Conservation (phyloP, 768 basidiomycete species). For the Strobilomyces echinocephalus region DNA sequence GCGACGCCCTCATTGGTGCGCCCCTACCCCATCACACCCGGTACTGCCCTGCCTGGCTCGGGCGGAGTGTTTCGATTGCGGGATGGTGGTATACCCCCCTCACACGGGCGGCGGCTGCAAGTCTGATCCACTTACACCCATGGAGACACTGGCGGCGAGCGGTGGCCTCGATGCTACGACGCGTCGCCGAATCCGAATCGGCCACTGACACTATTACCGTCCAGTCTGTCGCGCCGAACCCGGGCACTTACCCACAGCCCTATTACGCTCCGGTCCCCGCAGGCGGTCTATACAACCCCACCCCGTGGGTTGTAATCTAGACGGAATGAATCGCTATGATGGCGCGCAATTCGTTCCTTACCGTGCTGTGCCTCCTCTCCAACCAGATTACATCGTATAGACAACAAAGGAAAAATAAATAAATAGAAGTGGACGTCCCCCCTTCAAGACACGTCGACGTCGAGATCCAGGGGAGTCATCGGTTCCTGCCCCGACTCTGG, state of each 20-base stretch:
- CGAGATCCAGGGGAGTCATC: slow-evolving; percentile 35
- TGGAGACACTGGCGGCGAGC: background rate
- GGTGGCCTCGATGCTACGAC: too few species aligned
- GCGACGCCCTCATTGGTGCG: background rate
- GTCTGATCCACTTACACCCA: background rate
- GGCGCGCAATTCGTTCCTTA: too few species aligned
- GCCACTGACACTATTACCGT: too few species aligned
- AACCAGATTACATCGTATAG: background rate
- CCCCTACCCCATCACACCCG: background rate
- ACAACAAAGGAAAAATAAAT: background rate
- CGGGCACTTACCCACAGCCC: too few species aligned
- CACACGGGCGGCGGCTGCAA: background rate
- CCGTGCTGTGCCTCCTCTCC: too few species aligned
- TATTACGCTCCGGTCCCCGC: too few species aligned
- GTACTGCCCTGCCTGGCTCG: background rate
- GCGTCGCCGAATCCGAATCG: too few species aligned
- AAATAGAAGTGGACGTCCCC: too few species aligned
- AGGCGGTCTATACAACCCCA: too few species aligned
- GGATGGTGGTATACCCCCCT: background rate
- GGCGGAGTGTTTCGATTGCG: background rate
- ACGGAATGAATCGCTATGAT: too few species aligned
- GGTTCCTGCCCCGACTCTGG: slow-evolving; percentile 32
- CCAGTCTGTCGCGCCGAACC: too few species aligned
- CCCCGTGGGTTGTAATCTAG: too few species aligned
- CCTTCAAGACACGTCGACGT: slow-evolving; percentile 36